phyloP scores from a whole-genome alignment of 2,329 filamentous ascomycete species.

The Waltergamsia citrina region DNA sequence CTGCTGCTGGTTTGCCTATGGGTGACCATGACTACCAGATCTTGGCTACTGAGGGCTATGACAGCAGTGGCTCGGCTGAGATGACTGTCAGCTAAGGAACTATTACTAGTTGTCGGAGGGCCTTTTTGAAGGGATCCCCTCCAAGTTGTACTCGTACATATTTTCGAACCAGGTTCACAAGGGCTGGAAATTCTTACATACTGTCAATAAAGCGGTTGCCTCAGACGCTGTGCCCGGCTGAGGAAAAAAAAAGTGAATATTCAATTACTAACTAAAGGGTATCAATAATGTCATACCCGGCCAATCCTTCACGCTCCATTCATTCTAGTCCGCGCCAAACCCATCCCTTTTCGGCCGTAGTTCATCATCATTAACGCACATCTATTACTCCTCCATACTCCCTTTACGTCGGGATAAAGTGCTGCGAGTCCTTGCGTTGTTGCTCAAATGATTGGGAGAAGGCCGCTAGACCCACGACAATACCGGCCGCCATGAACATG shows the following conservation, averaged over 20 bases:
- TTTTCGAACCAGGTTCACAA: too few relatives aligned
- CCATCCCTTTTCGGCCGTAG: too few relatives aligned
- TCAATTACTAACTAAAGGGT: neutral
- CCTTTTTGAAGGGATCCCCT: neutral
- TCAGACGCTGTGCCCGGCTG: too few relatives aligned
- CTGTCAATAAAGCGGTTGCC: too few relatives aligned
- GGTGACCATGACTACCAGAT: constrained; percentile 44
- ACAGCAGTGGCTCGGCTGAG: constrained; percentile 34
- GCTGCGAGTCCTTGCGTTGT: constrained; percentile 58
- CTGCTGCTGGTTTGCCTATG: constrained; percentile 32
- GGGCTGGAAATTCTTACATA: too few relatives aligned
- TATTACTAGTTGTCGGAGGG: neutral
- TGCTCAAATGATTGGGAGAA: constrained; percentile 62
- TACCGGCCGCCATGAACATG: constrained; percentile 61
- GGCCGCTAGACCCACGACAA: constrained; percentile 67
- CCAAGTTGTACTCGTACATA: neutral
- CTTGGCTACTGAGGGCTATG: constrained; percentile 43
- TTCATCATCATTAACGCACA: too few relatives aligned
- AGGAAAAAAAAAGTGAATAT: neutral
- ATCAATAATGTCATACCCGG: neutral
- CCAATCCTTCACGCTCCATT: neutral
- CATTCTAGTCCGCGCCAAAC: neutral
- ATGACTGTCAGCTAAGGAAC: constrained; percentile 28
- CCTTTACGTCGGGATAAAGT: constrained; percentile 46
- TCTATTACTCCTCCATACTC: too few relatives aligned